Conservation (phyloP, 805 yeast genomes). For the Sungouiella thailandica region DNA sequence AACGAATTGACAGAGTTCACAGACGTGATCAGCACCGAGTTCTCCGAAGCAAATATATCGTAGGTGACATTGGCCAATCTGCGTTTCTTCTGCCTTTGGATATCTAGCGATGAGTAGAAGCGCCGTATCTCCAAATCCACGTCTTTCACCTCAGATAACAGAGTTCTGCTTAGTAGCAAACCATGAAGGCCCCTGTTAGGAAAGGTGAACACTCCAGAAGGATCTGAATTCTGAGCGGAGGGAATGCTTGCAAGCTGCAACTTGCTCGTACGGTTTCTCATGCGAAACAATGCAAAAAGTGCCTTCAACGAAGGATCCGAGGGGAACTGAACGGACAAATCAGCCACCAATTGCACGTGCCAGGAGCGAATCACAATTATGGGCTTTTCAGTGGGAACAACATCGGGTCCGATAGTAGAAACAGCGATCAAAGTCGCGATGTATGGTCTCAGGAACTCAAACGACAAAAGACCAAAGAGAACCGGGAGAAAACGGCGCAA, state of each 20-base stretch:
- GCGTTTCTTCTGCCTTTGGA: neutral
- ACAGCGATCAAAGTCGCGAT: constrained; percentile 8
- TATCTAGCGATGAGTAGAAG: neutral
- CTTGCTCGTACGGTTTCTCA: neutral
- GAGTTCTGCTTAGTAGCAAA: neutral
- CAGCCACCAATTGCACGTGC: constrained; percentile 10
- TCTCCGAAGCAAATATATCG: neutral
- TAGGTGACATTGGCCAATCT: neutral
- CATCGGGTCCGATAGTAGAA: neutral
- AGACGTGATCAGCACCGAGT: constrained; percentile 6
- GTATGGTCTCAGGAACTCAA: constrained; percentile 13
- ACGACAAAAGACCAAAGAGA: constrained; percentile 12
- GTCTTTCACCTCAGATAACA: neutral
- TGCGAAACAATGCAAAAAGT: constrained; percentile 2
- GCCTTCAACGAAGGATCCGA: constrained; percentile 9
- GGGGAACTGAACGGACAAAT: constrained; percentile 9
- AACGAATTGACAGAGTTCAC: constrained; percentile 17
- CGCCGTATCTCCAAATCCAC: constrained; percentile 1
- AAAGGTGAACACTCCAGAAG: neutral
- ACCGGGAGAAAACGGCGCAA: constrained; percentile 10
- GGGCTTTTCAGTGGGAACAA: neutral
- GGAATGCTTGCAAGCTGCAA: neutral
- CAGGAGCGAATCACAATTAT: constrained; percentile 6
- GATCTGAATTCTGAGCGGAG: neutral
- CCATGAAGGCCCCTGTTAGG: neutral